Conservation (phyloP, 2,329 filamentous ascomycete genomes). For the Colletotrichum agaves region DNA sequence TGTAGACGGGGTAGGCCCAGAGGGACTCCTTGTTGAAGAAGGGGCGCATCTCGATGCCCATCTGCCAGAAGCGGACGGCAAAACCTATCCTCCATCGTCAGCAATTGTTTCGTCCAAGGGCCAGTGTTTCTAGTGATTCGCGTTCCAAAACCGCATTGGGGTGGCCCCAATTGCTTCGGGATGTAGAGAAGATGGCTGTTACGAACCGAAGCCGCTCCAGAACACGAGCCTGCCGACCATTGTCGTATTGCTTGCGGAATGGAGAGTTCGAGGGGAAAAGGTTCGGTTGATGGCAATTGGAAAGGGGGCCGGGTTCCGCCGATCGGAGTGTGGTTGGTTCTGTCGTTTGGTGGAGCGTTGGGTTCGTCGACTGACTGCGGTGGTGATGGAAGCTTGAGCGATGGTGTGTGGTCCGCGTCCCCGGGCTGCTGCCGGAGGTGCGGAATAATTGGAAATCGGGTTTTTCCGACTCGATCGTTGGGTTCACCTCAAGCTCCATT, state of each 20-base stretch:
- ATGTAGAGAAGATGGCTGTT: constrained; percentile 34
- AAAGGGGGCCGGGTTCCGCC: constrained; percentile 23
- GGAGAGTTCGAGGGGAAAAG: background rate
- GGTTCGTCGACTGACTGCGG: constrained; percentile 11
- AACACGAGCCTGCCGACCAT: constrained; percentile 78
- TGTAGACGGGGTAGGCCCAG: constrained; percentile 94
- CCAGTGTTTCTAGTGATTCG: too few relatives aligned
- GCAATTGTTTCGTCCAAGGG: constrained; percentile 2
- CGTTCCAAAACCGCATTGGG: too few relatives aligned
- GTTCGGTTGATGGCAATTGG: constrained; percentile 25
- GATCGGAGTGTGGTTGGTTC: constrained; percentile 7
- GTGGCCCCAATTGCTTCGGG: constrained; percentile 10
- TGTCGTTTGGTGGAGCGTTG: constrained; percentile 21
- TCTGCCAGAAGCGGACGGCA: constrained; percentile 92
- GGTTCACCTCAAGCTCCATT: too few relatives aligned
- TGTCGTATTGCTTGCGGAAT: constrained; percentile 42
- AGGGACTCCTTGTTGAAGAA: constrained; percentile 86
- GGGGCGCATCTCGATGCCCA: constrained; percentile 98
- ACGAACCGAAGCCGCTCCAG: constrained; percentile 92
- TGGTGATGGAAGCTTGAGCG: constrained; percentile 33
- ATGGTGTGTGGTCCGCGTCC: constrained; percentile 20
- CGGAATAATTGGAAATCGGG: constrained; percentile 37
- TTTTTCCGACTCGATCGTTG: constrained; percentile 34
- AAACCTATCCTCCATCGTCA: constrained; percentile 70
- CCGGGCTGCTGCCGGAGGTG: constrained; percentile 11